Evolutionary conservation across 2,329 filamentous ascomycete genomes (phyloP).

Genomic region (Phialemonium atrogriseum): DNA sequence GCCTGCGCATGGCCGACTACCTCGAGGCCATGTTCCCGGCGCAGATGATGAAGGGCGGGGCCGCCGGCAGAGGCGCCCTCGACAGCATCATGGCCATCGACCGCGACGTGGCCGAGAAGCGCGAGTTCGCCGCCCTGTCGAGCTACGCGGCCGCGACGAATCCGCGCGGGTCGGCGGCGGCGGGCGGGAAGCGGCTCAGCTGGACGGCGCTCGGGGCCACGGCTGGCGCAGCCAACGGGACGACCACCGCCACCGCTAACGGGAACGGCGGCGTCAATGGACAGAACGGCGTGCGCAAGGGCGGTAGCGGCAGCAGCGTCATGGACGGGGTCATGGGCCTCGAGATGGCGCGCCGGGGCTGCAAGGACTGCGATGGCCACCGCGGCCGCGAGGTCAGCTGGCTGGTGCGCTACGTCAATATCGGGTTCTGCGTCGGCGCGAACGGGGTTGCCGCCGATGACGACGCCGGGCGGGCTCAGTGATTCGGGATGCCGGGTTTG

Average conservation of each 20-base stretch:
- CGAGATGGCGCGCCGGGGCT: constrained; percentile 23
- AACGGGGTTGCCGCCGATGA: too few species aligned
- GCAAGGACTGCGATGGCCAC: constrained; percentile 23
- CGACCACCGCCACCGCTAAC: too few species aligned
- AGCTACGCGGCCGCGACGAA: constrained; percentile 17
- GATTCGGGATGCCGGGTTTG: too few species aligned
- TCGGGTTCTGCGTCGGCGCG: too few species aligned
- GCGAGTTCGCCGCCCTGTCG: constrained; percentile 30
- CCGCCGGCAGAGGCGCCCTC: constrained; percentile 15
- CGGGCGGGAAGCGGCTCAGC: constrained; percentile 24
- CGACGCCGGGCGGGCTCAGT: too few species aligned
- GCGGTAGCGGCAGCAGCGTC: constrained; percentile 15
- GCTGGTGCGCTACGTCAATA: constrained; percentile 17
- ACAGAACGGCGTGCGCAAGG: constrained; percentile 11
- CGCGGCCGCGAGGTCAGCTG: constrained; percentile 23
- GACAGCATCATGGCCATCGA: constrained; percentile 27
- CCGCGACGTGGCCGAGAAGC: constrained; percentile 30
- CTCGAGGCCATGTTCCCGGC: constrained; percentile 26
- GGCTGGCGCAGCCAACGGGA: too few species aligned
- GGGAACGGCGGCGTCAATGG: too few species aligned
- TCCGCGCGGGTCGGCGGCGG: constrained; percentile 8
- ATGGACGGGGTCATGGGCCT: constrained; percentile 24
- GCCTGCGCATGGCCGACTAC: constrained; percentile 24
- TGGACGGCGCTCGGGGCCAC: constrained; percentile 31
- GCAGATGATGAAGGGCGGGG: constrained; percentile 14